These are phyloP conservation scores for Pseudocercospora pini-densiflorae DNA, from an alignment of 2,329 filamentous ascomycete species.

Conservation along the genomic window DNA sequence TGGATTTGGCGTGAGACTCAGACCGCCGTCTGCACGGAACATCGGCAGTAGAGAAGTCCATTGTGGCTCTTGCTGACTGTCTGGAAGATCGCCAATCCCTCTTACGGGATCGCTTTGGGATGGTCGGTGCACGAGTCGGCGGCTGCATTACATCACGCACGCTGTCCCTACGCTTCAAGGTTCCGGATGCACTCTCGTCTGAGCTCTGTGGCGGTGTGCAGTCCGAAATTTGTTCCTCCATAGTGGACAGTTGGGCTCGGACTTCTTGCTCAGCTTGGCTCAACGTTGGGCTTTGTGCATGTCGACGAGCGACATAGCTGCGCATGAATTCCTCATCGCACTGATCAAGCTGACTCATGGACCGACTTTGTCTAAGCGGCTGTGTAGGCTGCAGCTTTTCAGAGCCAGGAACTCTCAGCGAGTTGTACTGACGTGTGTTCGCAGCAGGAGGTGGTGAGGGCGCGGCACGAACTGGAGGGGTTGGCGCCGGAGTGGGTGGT, in stretches of 20 bases:
- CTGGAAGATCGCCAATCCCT: slow-evolving; percentile 37
- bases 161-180: slow-evolving; percentile 27
- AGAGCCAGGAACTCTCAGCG: slow-evolving; percentile 3
- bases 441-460: not conserved
- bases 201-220: not conserved
- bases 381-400: not conserved
- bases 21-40: slow-evolving; percentile 19
- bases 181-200: not conserved
- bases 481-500: slow-evolving; percentile 19
- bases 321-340: slow-evolving; percentile 32
- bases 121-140: slow-evolving; percentile 38
- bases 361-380: slow-evolving; percentile 16
- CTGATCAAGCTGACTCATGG: slow-evolving; percentile 30
- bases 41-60: slow-evolving; percentile 4
- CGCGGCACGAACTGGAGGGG: slow-evolving; percentile 5
- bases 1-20: slow-evolving; percentile 10
- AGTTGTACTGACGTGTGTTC: slow-evolving; percentile 12
- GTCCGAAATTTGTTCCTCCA: slow-evolving; percentile 25
- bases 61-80: not conserved
- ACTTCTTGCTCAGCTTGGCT: slow-evolving; percentile 51
- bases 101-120: slow-evolving; percentile 50
- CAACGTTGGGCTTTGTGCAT: slow-evolving; percentile 47
- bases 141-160: slow-evolving; percentile 39
- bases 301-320: slow-evolving; percentile 20
- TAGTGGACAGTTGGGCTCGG: slow-evolving; percentile 21